phyloP scores from a whole-genome alignment of 495 filamentous ascomycete species.

The Glarea lozoyensis region DNA sequence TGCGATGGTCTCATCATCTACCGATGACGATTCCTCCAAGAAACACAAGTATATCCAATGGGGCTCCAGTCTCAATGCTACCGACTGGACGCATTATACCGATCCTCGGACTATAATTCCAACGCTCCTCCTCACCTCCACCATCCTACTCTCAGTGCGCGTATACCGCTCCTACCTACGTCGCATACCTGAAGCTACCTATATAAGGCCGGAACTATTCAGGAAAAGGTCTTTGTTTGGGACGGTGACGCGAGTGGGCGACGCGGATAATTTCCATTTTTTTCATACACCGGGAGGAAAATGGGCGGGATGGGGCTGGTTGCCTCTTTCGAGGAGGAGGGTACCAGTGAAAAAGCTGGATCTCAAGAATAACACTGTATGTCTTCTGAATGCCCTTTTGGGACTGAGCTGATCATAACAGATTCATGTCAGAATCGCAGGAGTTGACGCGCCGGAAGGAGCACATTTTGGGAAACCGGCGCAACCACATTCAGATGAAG shows the following conservation, averaged over 20 bases:
- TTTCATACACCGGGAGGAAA: conserved; percentile 91
- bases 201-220: conserved; percentile 62
- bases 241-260: conserved; percentile 84
- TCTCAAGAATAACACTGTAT: conserved; percentile 68
- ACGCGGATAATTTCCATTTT: conserved; percentile 89
- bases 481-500: conserved; percentile 76
- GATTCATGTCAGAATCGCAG: conserved; percentile 83
- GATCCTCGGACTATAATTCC: conserved; percentile 58
- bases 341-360: conserved; percentile 59
- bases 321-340: conserved; percentile 48
- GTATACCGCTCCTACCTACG: conserved; percentile 70
- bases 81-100: conserved; percentile 60
- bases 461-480: conserved; percentile 85
- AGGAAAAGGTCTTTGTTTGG: conserved; percentile 70
- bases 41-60: conserved; percentile 35
- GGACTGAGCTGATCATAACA: conserved; percentile 22
- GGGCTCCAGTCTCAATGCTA: conserved; percentile 40
- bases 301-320: conserved; percentile 83
- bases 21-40: too few relatives aligned
- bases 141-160: conserved; percentile 47
- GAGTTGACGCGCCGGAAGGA: conserved; percentile 85
- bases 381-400: conserved; percentile 16
- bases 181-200: conserved; percentile 63
- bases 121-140: conserved; percentile 58
- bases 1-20: conserved; percentile 25